phyloP scores from a whole-genome alignment of 257 asterid species.

The Nicotiana paniculata region DNA sequence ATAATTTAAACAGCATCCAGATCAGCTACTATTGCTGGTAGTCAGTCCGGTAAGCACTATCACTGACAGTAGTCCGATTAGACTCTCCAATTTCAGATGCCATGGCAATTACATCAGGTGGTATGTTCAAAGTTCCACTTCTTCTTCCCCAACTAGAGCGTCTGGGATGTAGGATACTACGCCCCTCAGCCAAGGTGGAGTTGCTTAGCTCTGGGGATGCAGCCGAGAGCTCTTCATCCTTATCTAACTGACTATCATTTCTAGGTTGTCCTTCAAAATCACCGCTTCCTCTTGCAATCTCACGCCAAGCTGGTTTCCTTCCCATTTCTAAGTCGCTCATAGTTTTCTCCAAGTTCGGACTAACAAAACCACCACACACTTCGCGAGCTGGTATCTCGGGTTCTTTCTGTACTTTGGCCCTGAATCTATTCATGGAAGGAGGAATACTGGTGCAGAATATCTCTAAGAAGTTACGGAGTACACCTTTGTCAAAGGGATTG shows the following conservation, averaged over 20 bases:
- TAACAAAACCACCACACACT: conserved; percentile 6
- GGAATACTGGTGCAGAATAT: conserved; percentile 81
- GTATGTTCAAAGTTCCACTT: conserved; percentile 24
- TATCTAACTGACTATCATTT: conserved; percentile 12
- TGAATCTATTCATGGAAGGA: conserved; percentile 77
- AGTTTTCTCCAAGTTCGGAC: conserved; percentile 50
- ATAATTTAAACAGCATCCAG: conserved; percentile 8
- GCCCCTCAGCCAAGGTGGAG: conserved; percentile 18
- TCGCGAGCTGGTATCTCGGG: conserved; percentile 56
- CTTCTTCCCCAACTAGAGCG: conserved; percentile 38
- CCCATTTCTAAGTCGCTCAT: conserved; percentile 84
- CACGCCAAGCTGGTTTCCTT: conserved; percentile 96
- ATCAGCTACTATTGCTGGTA: conserved; percentile 18
- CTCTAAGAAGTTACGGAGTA: conserved; percentile 65
- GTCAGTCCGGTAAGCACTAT: conserved; percentile 13
- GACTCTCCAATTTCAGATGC: conserved; percentile 23
- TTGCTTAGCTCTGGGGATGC: conserved; percentile 20
- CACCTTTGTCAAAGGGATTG: conserved; percentile 77
- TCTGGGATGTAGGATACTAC: conserved; percentile 22
- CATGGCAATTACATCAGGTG: conserved; percentile 20
- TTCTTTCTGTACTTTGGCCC: conserved; percentile 68
- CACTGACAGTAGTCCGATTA: conserved; percentile 19
- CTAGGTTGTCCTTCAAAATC: conserved; percentile 14
- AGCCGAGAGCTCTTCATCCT: conserved; percentile 16
- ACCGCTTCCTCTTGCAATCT: conserved; percentile 36